Percentiles rank a stretch among this genome's conserved stretches.
Conservation (phyloP, 345 rosid species). For the Passiflora organensis region DNA sequence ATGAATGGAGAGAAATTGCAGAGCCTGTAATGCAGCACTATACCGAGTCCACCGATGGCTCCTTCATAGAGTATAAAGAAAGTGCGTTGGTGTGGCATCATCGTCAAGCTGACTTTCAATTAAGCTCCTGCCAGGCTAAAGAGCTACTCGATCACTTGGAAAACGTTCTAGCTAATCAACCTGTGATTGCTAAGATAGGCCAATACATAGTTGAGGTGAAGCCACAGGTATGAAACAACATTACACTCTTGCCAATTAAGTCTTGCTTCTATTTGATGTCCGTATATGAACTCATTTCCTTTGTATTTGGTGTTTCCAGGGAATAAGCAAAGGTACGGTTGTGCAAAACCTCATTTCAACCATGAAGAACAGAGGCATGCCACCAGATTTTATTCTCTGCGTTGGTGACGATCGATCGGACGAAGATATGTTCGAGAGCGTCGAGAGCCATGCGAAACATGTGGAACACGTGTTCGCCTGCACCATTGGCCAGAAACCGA, state of each 20-base stretch:
- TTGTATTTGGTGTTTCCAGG: slow-evolving; percentile 37
- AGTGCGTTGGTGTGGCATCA: slow-evolving; percentile 86
- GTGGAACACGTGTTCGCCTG: slow-evolving; percentile 60
- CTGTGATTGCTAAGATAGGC: slow-evolving; percentile 80
- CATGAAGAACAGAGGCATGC: slow-evolving; percentile 39
- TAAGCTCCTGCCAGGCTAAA: slow-evolving; percentile 72
- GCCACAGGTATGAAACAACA: slow-evolving; percentile 62
- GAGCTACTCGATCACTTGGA: slow-evolving; percentile 88
- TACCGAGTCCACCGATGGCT: slow-evolving; percentile 76
- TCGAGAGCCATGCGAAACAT: slow-evolving; percentile 27
- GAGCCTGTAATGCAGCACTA: slow-evolving; percentile 77
- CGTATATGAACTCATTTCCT: not conserved
- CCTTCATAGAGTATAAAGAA: slow-evolving; percentile 71
- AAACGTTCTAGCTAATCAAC: slow-evolving; percentile 76
- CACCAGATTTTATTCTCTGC: slow-evolving; percentile 68
- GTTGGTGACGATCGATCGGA: slow-evolving; percentile 81
- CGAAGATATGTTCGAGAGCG: slow-evolving; percentile 83
- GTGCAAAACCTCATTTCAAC: slow-evolving; percentile 57
- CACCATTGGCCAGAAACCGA: slow-evolving; percentile 84
- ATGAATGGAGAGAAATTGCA: slow-evolving; percentile 60
- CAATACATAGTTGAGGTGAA: slow-evolving; percentile 78
- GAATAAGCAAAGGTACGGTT: slow-evolving; percentile 68
- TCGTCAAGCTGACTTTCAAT: slow-evolving; percentile 63
- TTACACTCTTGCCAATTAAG: not conserved
- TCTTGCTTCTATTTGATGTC: not conserved